Conservation (phyloP, 352 stramenopile genomes). For the Peronosclerospora sorghi region DNA sequence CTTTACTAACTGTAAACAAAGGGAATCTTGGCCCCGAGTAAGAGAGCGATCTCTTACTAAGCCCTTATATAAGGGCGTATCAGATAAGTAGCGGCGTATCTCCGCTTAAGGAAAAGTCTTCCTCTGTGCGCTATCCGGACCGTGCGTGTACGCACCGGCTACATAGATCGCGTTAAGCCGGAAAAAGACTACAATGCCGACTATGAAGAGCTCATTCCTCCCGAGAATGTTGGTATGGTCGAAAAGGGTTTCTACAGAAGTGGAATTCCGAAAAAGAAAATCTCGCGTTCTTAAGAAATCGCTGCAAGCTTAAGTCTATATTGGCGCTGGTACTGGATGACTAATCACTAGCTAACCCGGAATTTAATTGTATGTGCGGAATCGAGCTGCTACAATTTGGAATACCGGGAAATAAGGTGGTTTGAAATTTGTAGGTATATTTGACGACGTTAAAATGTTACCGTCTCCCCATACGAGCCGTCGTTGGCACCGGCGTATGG, state of each 20-base stretch:
- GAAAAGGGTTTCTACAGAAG: conserved; percentile 78
- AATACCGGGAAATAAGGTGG: conserved; percentile 77
- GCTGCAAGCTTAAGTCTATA: conserved; percentile 68
- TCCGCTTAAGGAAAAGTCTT: no score
- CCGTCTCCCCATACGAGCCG: conserved; percentile 39
- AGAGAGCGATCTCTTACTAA: no score
- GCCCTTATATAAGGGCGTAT: no score
- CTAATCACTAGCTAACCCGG: conserved; percentile 70
- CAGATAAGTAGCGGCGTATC: no score
- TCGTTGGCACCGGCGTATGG: conserved; percentile 77
- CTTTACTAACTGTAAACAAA: no score
- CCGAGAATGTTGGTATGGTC: conserved; percentile 84
- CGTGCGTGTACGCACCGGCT: no score
- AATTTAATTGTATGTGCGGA: conserved; percentile 71
- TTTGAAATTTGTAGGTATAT: no score
- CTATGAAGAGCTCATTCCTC: conserved; percentile 76
- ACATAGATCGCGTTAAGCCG: conserved; percentile 22
- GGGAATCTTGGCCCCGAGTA: no score
- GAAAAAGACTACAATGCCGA: conserved; percentile 57
- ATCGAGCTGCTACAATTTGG: conserved; percentile 78
- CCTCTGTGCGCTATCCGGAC: no score
- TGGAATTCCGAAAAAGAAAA: conserved; percentile 86
- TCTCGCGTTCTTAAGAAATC: conserved; percentile 73
- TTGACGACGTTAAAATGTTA: neutral
- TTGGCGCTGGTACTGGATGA: conserved; percentile 81